Evolutionary conservation across 352 stramenopile species (phyloP), one percentile per base, ranked within the genome.

Genomic region (Phytophthora fragariae): DNA sequence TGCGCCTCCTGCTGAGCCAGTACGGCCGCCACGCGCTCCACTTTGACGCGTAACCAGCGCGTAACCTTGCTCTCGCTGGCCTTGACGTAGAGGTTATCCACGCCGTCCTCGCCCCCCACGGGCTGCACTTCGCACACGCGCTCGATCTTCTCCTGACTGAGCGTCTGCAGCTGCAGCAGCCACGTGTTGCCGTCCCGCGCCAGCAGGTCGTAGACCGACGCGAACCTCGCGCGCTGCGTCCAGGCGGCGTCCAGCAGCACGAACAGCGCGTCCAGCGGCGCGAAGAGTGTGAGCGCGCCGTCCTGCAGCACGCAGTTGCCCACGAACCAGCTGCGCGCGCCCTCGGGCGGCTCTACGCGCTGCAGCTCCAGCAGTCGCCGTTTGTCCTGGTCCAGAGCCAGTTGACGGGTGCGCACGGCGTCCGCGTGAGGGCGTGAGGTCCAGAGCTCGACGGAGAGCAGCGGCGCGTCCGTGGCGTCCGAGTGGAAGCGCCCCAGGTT

Each of bases 321-420:
- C 11, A 92, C 72, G 68, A 95, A 95, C 88, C 88, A 95, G 71
- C 86, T 93, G 24, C 86, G 76, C 57, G 79, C 68, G 62, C 90
- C 82, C 37, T 71, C 73, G 29, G 72, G 74, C 19, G 75, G 58
- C 68, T 88, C 71, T 8, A 90, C 50, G 49, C 82, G 84, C 73
- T 94, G 85, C 70, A 94, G 57, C 70, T 94, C 87, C 44, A 94
- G 75, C 56, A 93, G 65, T 21, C 71, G 67, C 1, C 57, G 49
- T 14, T 65, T 76, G 52, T 56, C 49, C 12, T 62, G 62, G 53
- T 83, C 74, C 59, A 94, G 66, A 37, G 84, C 84, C 54, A 94
- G 73, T 73, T 94, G 87, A 3, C 87, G 81, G 68, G 76, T 76
- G 57, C 85, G 84, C 6, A 19, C 65, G 9, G 37, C 37, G 37